Conservation (phyloP, 1,284 basidiomycete species). For the Hemileia vastatrix region DNA sequence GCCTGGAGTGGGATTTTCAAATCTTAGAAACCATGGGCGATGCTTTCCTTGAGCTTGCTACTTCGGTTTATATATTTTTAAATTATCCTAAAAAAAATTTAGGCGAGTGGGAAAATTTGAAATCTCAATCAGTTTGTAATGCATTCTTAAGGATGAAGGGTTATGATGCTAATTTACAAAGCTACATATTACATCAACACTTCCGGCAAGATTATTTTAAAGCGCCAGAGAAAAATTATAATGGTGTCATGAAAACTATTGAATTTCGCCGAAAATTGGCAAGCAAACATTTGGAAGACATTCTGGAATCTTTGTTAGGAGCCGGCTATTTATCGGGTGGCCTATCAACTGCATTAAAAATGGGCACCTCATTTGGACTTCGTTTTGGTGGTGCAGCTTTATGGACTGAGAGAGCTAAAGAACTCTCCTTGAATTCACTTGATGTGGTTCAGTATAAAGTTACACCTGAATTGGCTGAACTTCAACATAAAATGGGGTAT, state of each 20-base stretch:
- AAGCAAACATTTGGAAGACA: slow-evolving; percentile 65
- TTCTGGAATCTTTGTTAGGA: slow-evolving; percentile 68
- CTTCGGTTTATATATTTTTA: slow-evolving; percentile 63
- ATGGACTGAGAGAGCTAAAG: slow-evolving; percentile 34
- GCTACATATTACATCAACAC: slow-evolving; percentile 55
- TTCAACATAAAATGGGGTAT: slow-evolving; percentile 61
- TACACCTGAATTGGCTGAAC: slow-evolving; percentile 46
- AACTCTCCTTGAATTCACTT: not conserved
- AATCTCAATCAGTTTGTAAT: slow-evolving; percentile 59
- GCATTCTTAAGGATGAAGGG: slow-evolving; percentile 58
- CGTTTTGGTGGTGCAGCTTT: slow-evolving; percentile 55
- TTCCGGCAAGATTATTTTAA: slow-evolving; percentile 54
- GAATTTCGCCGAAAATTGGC: slow-evolving; percentile 49
- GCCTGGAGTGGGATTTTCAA: slow-evolving; percentile 62
- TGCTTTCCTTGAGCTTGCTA: slow-evolving; percentile 62
- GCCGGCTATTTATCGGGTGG: slow-evolving; percentile 62
- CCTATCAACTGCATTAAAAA: slow-evolving; percentile 55
- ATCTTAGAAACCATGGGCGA: slow-evolving; percentile 73
- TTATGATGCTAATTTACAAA: slow-evolving; percentile 55
- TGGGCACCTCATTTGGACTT: slow-evolving; percentile 57
- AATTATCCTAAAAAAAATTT: slow-evolving; percentile 63
- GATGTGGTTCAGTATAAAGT: not conserved
- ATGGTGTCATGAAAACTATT: slow-evolving; percentile 44
- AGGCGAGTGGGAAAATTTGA: slow-evolving; percentile 60
- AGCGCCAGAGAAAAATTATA: slow-evolving; percentile 44